Base-by-base conservation (phyloP, 148 eudicot species). In the Spergularia bocconei region DNA sequence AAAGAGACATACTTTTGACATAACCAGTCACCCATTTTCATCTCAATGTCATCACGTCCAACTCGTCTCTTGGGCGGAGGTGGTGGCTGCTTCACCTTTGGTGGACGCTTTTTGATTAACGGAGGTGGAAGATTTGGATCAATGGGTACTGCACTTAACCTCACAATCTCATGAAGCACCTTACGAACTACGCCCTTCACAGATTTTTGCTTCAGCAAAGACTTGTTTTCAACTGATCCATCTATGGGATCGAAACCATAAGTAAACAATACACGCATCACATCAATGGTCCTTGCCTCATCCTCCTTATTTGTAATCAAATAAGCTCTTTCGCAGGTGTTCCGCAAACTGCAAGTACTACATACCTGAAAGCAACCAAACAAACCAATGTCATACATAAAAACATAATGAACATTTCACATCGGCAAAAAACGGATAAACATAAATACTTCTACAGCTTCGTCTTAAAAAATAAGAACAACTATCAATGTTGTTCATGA, bases 71-170 rank as follows among this genome's bases (percentile, higher is more conserved):
- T 92, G 65, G 98, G 98, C 70, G 93, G 92, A 48, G 97, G 97
- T n/a, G 98, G 97, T 21, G 98, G 97, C 76, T 84, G 91, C 84
- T 95, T 95, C 80, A 95, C 96, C 82, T 95, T 95, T 50, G 92
- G 97, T 73, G 93, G 97, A 50, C 93, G 98, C 70, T 79, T 87
- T 70, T 84, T 92, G 50, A 92, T 87, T 69, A 95, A 80, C 53
- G 98, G 98, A 82, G 92, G 98, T 11, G 97, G 90, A 48, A 95
- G 93, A 80, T 92, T 89, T 57, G 98, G 98, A 84, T 95, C 98
- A 61, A 95, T 95, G 17, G 98, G 98, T 69, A 90, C 92, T 67
- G 93, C 89, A 85, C 98, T 92, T 79, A 94, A 81, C 80, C 86
- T 94, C 60, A 90, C 96, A 59, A 94, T 85, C 76, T 90, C 96